phyloP scores from a whole-genome alignment of 2,329 filamentous ascomycete species.

The Neurospora sp. region DNA sequence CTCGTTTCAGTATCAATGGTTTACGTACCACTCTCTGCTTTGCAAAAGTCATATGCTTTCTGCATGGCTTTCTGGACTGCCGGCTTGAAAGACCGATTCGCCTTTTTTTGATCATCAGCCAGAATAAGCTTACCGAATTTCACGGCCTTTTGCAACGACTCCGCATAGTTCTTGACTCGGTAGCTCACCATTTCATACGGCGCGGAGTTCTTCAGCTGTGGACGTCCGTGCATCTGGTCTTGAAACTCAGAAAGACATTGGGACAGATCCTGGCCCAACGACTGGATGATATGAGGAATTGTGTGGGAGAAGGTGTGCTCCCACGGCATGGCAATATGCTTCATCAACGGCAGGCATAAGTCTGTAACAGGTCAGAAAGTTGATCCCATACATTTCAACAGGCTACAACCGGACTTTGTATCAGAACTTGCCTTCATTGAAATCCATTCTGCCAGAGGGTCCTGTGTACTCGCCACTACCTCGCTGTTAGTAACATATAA shows the following conservation, averaged over 20 bases:
- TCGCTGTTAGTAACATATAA: conserved; percentile 28
- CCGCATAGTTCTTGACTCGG: conserved; percentile 22
- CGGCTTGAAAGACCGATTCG: conserved; percentile 44
- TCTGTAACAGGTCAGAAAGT: conserved; percentile 3
- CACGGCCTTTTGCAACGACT: neutral
- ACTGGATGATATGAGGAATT: conserved; percentile 15
- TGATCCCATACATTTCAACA: neutral
- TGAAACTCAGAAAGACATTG: conserved; percentile 17
- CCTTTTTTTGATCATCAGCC: conserved; percentile 34
- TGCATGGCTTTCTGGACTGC: conserved; percentile 35
- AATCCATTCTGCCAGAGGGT: conserved; percentile 1
- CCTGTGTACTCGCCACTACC: conserved; percentile 23
- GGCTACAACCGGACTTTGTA: neutral
- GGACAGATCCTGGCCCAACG: conserved; percentile 11
- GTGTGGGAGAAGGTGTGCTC: conserved; percentile 18
- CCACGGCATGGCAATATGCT: conserved; percentile 17
- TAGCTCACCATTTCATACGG: conserved; percentile 22
- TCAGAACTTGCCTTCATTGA: conserved; percentile 10
- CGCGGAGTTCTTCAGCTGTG: conserved; percentile 11
- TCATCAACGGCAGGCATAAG: conserved; percentile 7
- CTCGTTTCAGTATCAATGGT: neutral
- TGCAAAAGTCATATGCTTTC: conserved; percentile 34
- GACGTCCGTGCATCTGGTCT: conserved; percentile 15
- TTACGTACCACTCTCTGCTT: conserved; percentile 29
- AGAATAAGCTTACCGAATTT: conserved; percentile 24